phyloP scores from a whole-genome alignment of 176 grass and related monocot genomes.

The Pharus latifolius region DNA sequence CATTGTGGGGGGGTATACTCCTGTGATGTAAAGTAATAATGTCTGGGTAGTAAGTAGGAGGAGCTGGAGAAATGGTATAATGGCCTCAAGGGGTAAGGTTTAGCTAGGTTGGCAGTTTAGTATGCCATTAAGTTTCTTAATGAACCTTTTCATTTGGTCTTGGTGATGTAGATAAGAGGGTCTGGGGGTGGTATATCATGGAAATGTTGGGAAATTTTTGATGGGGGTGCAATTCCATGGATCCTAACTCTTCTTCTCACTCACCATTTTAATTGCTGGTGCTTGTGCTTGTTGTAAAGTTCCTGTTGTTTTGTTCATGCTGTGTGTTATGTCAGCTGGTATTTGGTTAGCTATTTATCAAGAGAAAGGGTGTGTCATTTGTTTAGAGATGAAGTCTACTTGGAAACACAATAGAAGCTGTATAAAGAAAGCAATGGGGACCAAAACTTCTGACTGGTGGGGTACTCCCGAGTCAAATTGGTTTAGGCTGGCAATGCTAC shows the following conservation, averaged over 20 bases:
- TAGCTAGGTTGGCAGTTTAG: background rate
- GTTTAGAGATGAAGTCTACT: too few species aligned
- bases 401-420: too few species aligned
- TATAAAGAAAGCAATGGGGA: too few species aligned
- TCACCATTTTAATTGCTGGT: background rate
- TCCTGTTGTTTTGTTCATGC: background rate
- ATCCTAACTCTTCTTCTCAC: background rate
- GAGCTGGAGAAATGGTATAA: slow-evolving; percentile 35
- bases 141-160: background rate
- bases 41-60: background rate
- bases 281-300: background rate
- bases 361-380: too few species aligned
- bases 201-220: slow-evolving; percentile 30
- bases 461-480: too few species aligned
- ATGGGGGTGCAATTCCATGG: slow-evolving; percentile 7
- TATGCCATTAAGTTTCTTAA: background rate
- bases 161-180: slow-evolving; percentile 25
- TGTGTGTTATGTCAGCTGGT: background rate
- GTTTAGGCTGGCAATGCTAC: too few species aligned
- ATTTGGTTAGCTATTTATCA: too few species aligned
- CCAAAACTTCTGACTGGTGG: too few species aligned
- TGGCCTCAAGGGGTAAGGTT: slow-evolving; percentile 19
- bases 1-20: slow-evolving; percentile 66
- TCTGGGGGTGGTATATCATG: background rate
- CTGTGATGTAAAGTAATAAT: slow-evolving; percentile 61